Evolutionary conservation across 345 rosid species (phyloP), one percentile per base, ranked within the genome.

Genomic region (Isatis tinctoria): DNA sequence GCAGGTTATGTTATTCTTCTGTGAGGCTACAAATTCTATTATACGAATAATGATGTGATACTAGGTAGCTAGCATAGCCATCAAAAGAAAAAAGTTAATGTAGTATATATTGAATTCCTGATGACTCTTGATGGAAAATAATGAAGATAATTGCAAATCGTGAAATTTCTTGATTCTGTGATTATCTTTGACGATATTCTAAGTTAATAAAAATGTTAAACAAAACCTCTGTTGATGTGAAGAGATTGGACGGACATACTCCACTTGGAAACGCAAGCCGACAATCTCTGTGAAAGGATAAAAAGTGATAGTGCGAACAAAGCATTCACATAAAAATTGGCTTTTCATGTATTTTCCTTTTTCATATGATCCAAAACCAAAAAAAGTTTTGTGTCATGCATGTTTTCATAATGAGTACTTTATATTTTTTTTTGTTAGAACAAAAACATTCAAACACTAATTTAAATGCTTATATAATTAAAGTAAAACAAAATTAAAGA

Each of bases 291-390:
- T 61, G 79, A 75, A 69, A 51, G 69, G 74, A 69, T 75, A 61
- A 61, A 74, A 75, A 53, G 69, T 75, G 74, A 61, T 35, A 28
- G 51, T 67, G 69, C 62, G 62, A 39, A 49, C 73, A 67, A 44
- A 66, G 65, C 51, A 57, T 66, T 58, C 72, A 74, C 72, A 59
- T 67, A 18, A 30, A 62, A 40, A 35, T 35, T 59, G 78, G 59
- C 28, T 59, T 74, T 48, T 67, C 67, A 68, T 75, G 74, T 75
- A 68, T 60, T 13, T 22, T 6, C 48, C 26, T 62, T 75, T 68
- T 67, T 30, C 79, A 51, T 61, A 52, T 60, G 69, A 60, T 75
- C 70, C 79, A 69, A 75, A 69, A 68, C 74, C 48, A 51, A 10
- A 60, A 3, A 60, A 75, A 75, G 64, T 24, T 47, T 28, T 40